Evolutionary conservation across 768 basidiomycete species (phyloP), one percentile per base, ranked within the genome.

Genomic region (Mycena leptocephala): DNA sequence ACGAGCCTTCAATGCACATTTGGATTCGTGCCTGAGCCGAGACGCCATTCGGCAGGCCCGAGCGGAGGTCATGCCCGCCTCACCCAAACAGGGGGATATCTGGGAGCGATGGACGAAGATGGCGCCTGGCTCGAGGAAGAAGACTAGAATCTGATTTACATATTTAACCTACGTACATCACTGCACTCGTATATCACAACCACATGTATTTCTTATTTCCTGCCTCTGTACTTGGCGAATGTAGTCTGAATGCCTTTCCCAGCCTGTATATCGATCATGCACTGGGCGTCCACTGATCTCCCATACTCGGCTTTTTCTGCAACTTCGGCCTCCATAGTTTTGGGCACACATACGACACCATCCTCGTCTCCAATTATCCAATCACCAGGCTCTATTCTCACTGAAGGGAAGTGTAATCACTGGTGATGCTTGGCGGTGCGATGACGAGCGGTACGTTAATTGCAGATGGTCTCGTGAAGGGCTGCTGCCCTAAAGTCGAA

Each of bases 361-460:
- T 98, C 95, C 71, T 92, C 90, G 83, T 98, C 97, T 30, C 93
- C 96, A n/a, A 97, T 83, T 61, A 98, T 90, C 89, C 93, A 91
- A 82, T 97, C 97, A 2, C 93, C 95, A 2, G 97, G 94, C 22
- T 90, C 81, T 8, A 98, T 89, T 3, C 80, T 88, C 14, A 93
- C 88, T 0, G 90, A 76, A 3, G 92, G 90, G 78, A 95, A 11
- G 81, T 80, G 39, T 87, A 86, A 39, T 82, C 81, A n/a, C 82
- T 85, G 39, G 82, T 75, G 18, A 79, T 80, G 41, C 82, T 86
- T 28, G 83, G 83, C 22, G 94, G 89, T 24, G 79, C 67, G 48
- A 94, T 90, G 37, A 85, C 81, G 39, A 96, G 80, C 0, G 95
- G 90, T 2, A 95, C 85, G 75, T 96, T 93, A 76, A 97, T 86